Percentiles rank a stretch among this genome's conserved stretches.
phyloP scores from a whole-genome alignment of 352 stramenopile species.

The Phytophthora palmivora region DNA sequence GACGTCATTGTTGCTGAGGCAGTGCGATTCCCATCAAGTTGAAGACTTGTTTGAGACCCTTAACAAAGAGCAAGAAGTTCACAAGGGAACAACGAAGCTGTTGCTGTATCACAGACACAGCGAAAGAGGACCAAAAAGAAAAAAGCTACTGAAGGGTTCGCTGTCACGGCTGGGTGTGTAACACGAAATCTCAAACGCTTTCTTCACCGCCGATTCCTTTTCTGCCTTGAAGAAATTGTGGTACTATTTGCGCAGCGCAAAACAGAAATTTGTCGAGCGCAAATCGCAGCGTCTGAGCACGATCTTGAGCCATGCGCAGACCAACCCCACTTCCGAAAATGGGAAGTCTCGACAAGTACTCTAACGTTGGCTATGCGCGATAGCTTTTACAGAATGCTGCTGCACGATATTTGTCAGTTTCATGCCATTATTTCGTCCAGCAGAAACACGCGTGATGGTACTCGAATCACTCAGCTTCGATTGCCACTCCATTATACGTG shows the following conservation, averaged over 20 bases:
- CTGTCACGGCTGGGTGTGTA: constrained; percentile 25
- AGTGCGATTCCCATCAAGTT: constrained; percentile 60
- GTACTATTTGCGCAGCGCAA: constrained; percentile 76
- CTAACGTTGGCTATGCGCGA: constrained; percentile 78
- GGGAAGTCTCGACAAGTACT: constrained; percentile 70
- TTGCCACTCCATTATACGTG: constrained; percentile 74
- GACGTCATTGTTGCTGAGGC: constrained; percentile 48
- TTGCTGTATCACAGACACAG: constrained; percentile 9
- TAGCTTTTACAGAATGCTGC: constrained; percentile 71
- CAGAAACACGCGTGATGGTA: constrained; percentile 69
- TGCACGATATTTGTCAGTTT: constrained; percentile 81
- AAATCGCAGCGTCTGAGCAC: constrained; percentile 52
- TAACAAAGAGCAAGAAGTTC: constrained; percentile 37
- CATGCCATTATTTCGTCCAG: constrained; percentile 72
- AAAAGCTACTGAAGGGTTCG: constrained; percentile 25
- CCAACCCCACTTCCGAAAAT: constrained; percentile 57
- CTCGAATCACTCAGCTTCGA: constrained; percentile 70
- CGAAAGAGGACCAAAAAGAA: constrained; percentile 46
- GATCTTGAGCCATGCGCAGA: constrained; percentile 67
- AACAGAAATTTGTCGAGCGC: constrained; percentile 59
- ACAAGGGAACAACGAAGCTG: constrained; percentile 15
- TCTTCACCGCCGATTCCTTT: constrained; percentile 78
- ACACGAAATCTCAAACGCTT: constrained; percentile 65
- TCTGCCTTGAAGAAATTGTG: constrained; percentile 78
- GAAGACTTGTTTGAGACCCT: constrained; percentile 69